Percentiles rank a stretch among this genome's conserved stretches.
These are phyloP conservation scores for Tylopilus sp. DNA, from an alignment of 768 basidiomycete genomes.

Conservation along the genomic window DNA sequence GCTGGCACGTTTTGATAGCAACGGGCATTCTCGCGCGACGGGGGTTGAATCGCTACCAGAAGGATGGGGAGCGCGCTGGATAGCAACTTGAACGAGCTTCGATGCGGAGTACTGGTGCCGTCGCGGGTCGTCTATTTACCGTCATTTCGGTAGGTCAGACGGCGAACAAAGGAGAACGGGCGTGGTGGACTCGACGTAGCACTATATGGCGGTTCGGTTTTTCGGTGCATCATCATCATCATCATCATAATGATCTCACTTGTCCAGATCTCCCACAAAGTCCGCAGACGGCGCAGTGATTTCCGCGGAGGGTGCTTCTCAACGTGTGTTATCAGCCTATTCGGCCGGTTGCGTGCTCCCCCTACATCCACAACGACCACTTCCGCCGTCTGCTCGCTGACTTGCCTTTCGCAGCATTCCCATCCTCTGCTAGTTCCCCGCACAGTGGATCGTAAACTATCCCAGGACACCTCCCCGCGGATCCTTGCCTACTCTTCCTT, in stretches of 20 bases:
- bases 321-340: slow-evolving; percentile 23
- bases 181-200: too few relatives aligned
- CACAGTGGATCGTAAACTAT: slow-evolving; percentile 27
- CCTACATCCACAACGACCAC: slow-evolving; percentile 10
- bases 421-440: slow-evolving; percentile 25
- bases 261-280: slow-evolving; percentile 21
- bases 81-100: slow-evolving; percentile 18
- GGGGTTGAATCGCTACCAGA: slow-evolving; percentile 6
- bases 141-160: not conserved
- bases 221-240: too few relatives aligned
- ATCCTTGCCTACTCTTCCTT: slow-evolving; percentile 21
- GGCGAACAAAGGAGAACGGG: not conserved
- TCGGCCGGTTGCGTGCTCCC: slow-evolving; percentile 22
- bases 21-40: slow-evolving; percentile 6
- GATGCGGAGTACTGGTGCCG: slow-evolving; percentile 16
- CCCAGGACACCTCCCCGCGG: slow-evolving; percentile 31
- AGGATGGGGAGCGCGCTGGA: slow-evolving; percentile 8
- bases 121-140: slow-evolving; percentile 3
- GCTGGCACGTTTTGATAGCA: slow-evolving; percentile 20
- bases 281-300: slow-evolving; percentile 26
- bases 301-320: slow-evolving; percentile 29
- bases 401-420: slow-evolving; percentile 15
- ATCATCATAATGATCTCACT: too few relatives aligned
- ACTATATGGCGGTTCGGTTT: too few relatives aligned
- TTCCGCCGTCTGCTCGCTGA: slow-evolving; percentile 13